Percentiles rank a stretch among this genome's conserved stretches.
These are phyloP conservation scores for Canariomyces notabilis DNA, from an alignment of 2,329 filamentous ascomycete species.

Conservation along the genomic window DNA sequence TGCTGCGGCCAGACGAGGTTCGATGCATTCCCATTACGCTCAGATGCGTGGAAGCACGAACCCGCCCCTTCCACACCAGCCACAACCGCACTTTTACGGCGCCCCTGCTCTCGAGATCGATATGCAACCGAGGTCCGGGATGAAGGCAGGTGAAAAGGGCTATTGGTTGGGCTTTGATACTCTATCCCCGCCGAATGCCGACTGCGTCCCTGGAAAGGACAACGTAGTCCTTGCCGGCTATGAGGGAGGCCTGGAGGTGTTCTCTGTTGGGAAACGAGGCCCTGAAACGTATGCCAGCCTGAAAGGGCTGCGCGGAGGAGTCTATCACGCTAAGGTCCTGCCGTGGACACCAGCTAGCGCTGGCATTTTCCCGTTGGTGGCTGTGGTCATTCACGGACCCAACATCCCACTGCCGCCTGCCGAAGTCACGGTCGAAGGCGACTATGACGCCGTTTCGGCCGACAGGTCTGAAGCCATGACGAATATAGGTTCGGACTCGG, in stretches of 20 bases:
- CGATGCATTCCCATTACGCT: conserved; percentile 47
- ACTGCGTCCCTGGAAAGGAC: conserved; percentile 42
- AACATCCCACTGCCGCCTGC: conserved; percentile 43
- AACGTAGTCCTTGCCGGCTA: conserved; percentile 72
- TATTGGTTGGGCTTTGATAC: conserved; percentile 80
- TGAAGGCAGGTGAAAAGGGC: conserved; percentile 62
- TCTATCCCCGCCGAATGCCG: conserved; percentile 44
- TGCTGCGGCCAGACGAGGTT: conserved; percentile 40
- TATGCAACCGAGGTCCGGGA: conserved; percentile 43
- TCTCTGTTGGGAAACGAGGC: conserved; percentile 66
- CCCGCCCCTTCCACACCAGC: conserved; percentile 68
- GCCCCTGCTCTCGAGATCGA: conserved; percentile 66
- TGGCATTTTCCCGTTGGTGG: conserved; percentile 66
- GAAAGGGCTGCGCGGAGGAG: conserved; percentile 71
- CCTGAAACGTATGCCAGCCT: conserved; percentile 65
- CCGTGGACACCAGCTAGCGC: conserved; percentile 56
- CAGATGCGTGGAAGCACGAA: conserved; percentile 44
- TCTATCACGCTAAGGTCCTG: conserved; percentile 77
- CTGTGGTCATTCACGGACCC: conserved; percentile 75
- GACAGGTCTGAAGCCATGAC: conserved; percentile 37
- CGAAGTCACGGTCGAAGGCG: conserved; percentile 33
- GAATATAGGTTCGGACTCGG: conserved; percentile 36
- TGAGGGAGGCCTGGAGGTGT: conserved; percentile 74
- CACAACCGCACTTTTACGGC: conserved; percentile 73
- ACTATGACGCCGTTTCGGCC: conserved; percentile 35